Base-by-base conservation (phyloP, 2,329 filamentous ascomycete species). In the Penicillium palitans region DNA sequence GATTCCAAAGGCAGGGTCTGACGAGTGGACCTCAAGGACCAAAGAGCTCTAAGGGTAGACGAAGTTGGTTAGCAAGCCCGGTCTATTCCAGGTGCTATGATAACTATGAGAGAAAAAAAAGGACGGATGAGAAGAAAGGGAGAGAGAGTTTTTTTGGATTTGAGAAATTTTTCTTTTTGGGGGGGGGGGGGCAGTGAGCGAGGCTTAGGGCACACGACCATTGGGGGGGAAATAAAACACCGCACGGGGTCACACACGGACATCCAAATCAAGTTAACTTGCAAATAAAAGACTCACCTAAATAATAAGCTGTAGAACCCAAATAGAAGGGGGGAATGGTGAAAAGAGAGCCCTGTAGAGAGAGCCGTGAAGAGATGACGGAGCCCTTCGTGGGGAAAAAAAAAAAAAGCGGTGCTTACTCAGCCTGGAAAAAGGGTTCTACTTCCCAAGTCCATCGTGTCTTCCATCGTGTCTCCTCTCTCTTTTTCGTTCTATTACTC, bases 1-100 rank as follows among this genome's bases (percentile, higher is more conserved):
- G 57, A 52, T 53, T 68, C 73, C 74, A 76, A 77, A 78, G 74
- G 74, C 72, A 57, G 58, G 49, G 53, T 49, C 54, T 55, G n/a
- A 58, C 15, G 50, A 59, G 39, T 54, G 56, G 57, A 49, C 40
- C 51, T 35, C 8, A 37, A 53, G 24, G 21, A 25, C 35, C 54
- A 27, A 52, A 39, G 40, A 53, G 51, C 37, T 44, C 48, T 61
- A 41, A 45, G 37, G 13, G n/a, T 1, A 15, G 12, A 21, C 2
- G 25, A 24, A 19, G 10, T 9, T 9, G 15, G 41, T 61, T 49
- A 61, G 59, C 52, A 42, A 52, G 49, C 7, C 51, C 39, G 47
- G 39, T 35, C 9, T 12, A 13, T 7, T 25, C 47, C 46, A 50
- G 39, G n/a, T 51, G 45, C 37, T 55, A 33, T 35, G 2, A 29